A percentile compares a stretch with the other conserved stretches of the same genome.
Conservation (phyloP, 1,284 basidiomycete species). For the Takashimella koratensis region DNA sequence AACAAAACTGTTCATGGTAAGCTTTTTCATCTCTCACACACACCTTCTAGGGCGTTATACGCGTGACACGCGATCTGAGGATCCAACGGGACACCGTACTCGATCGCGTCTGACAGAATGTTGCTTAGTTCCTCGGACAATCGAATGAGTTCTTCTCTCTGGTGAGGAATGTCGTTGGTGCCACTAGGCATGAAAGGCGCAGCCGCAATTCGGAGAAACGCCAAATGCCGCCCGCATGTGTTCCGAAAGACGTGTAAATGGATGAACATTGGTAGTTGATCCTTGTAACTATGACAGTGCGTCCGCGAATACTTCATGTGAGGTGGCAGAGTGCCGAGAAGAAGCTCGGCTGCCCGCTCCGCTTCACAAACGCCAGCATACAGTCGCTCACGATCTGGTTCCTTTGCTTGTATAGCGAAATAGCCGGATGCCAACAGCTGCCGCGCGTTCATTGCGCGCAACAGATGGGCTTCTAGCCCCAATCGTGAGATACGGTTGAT, state of each 20-base stretch:
- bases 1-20: slow-evolving; percentile 11
- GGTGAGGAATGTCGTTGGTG: background rate
- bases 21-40: background rate
- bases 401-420: slow-evolving; percentile 5
- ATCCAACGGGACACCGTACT: slow-evolving; percentile 7
- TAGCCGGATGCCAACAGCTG: slow-evolving; percentile 10
- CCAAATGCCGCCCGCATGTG: slow-evolving; percentile 9
- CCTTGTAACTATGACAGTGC: slow-evolving; percentile 10
- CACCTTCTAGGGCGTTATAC: slow-evolving; percentile 15
- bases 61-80: slow-evolving; percentile 19
- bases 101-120: slow-evolving; percentile 6
- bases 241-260: slow-evolving; percentile 16
- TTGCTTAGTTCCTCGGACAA: slow-evolving; percentile 4
- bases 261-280: slow-evolving; percentile 8
- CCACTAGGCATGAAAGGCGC: background rate
- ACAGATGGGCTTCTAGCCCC: slow-evolving; percentile 7
- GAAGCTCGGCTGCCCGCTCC: background rate
- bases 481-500: background rate
- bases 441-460: slow-evolving; percentile 13
- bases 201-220: slow-evolving; percentile 7
- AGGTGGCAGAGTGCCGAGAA: slow-evolving; percentile 7
- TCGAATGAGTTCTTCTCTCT: slow-evolving; percentile 5
- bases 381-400: background rate
- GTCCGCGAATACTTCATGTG: slow-evolving; percentile 8
- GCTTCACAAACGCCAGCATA: background rate